Percentiles rank a stretch among this genome's conserved stretches.
phyloP scores from a whole-genome alignment of 2,329 filamentous ascomycete genomes.

The Nectriaceae sp. region DNA sequence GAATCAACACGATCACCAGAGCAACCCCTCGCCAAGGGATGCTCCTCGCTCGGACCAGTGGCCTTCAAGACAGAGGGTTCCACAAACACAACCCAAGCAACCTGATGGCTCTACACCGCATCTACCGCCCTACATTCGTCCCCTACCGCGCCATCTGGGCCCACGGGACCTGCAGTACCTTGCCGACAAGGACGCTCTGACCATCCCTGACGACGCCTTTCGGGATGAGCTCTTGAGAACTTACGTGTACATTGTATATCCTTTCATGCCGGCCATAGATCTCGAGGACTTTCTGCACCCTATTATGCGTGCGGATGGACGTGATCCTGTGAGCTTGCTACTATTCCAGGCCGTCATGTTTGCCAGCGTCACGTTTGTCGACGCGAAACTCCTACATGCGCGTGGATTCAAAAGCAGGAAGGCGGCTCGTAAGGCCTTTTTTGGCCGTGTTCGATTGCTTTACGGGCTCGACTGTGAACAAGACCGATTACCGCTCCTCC shows the following conservation, averaged over 20 bases:
- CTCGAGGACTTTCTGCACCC: constrained; percentile 6
- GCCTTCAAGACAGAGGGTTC: not conserved
- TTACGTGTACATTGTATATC: constrained; percentile 10
- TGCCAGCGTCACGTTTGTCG: constrained; percentile 12
- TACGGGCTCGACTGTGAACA: constrained; percentile 9
- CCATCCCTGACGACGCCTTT: constrained; percentile 6
- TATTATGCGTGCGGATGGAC: constrained; percentile 1
- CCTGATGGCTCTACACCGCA: no score
- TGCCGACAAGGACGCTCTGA: constrained; percentile 8
- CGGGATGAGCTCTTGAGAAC: constrained; percentile 9
- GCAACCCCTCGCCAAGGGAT: constrained; percentile 1
- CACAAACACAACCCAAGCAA: not conserved
- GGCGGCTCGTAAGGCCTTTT: constrained; percentile 11
- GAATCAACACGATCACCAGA: not conserved
- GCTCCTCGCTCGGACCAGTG: not conserved
- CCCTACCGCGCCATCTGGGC: constrained; percentile 1
- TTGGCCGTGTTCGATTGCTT: constrained; percentile 6
- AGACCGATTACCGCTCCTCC: constrained; percentile 6
- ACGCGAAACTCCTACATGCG: not conserved
- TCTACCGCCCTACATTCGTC: constrained; percentile 6
- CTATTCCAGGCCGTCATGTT: constrained; percentile 15
- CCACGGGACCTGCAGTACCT: constrained; percentile 8
- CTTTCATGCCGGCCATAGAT: constrained; percentile 9
- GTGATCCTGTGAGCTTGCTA: constrained; percentile 4
- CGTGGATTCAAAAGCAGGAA: constrained; percentile 6